Evolutionary conservation across 306 rosid species (phyloP), one percentile per base, ranked within the genome.

Genomic region (Casuarina glauca): DNA sequence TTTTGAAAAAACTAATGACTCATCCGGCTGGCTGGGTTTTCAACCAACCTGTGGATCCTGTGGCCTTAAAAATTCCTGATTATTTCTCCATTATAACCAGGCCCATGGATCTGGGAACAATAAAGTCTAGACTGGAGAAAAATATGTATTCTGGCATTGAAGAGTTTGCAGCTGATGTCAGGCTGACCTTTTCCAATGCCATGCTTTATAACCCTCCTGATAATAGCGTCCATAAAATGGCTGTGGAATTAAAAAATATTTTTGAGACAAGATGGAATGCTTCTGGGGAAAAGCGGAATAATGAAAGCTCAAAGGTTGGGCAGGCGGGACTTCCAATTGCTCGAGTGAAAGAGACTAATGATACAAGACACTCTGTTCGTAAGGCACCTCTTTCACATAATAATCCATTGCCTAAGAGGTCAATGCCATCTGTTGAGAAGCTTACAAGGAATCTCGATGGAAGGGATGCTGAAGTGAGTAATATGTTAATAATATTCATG

Each of bases 71-170:
- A n/a, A 91, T 95, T 77, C 99, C 97, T 1, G 99, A 95, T 82
- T 95, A 95, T 76, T 88, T 90, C 75, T 45, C 84, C 0, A 63
- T 93, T 70, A 93, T 95, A 70, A 72, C 96, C 19, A 45, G 82
- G 32, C 97, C 97, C 66, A 95, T 93, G 99, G 99, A 95, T 89
- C 85, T 95, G 76, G 96, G 99, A 74, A 95, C 99, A 0, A 77
- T 95, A 55, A 95, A 87, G 75, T 86, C 90, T 60, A 95, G 87
- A 84, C 81, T 95, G 84, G 87, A 82, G 77, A 85, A 78, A 61
- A 81, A 91, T 79, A 2, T 76, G 58, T 93, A 93, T 75, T 74
- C 11, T 50, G 81, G 64, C 42, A 49, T 69, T 43, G 90, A 89
- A 74, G 96, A 87, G 79, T 93, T 95, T 78, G 93, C 94, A 0